Evolutionary conservation across 139 green algal species (phyloP), one percentile per base, ranked within the genome.

Genomic region (Asterochloris erici): DNA sequence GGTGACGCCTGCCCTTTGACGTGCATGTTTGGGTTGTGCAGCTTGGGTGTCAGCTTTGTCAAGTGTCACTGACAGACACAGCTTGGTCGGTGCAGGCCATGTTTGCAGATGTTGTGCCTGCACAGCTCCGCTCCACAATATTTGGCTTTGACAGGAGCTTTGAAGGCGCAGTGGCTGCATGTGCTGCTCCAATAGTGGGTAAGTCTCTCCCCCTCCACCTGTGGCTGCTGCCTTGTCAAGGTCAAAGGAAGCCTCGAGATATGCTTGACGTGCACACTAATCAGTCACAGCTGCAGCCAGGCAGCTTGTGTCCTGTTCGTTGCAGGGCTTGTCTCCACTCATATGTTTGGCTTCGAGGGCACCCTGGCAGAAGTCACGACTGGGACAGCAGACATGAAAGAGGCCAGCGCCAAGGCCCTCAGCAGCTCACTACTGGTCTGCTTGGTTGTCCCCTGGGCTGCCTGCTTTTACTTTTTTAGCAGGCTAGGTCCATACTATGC

Each of bases 111-210:
- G 89, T 97, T 28, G 93, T 98, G 29, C 93, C 94, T 14, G 90
- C 93, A 74, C 71, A 91, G 70, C 81, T 93, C 81, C 86, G 93
- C 63, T 88, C 69, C 14, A 90, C 86, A 29, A 90, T 98, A 14
- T 98, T 95, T 76, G 94, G 94, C 0, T 95, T 97, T 71, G 94
- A 98, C 86, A 84, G 94, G n/a, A 86, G 82, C 24, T 96, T 95
- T 47, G 91, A 92, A 38, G 87, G 86, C 27, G 90, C 89, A 2
- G 79, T 95, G 10, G 90, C 83, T 0, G 87, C 90, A 0, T 92
- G 86, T 79, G 88, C 88, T 68, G 86, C 88, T 4, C 89, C 92
- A 4, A 69, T 93, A 14, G 93, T 95, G 0, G 93, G 83, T 86
- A 54, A 54, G 77, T 71, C 17, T 14, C 24, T 28, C 21, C 17